phyloP scores from a whole-genome alignment of 768 basidiomycete genomes.

The Galerina marginata region DNA sequence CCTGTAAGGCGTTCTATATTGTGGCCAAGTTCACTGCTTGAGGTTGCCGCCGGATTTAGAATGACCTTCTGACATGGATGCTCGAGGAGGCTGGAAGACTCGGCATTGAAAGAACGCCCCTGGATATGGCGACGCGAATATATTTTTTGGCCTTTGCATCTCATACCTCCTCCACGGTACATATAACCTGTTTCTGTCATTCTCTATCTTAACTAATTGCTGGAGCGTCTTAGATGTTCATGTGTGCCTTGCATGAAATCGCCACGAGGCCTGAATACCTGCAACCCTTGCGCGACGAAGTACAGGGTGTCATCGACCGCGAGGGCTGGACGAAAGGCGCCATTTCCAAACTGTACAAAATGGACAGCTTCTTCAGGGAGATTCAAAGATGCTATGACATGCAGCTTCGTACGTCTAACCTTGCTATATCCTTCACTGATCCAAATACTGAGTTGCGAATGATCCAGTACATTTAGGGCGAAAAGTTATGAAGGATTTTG shows the following conservation, averaged over 20 bases:
- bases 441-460: not conserved
- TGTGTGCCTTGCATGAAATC: slow-evolving; percentile 41
- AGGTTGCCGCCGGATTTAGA: slow-evolving; percentile 29
- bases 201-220: slow-evolving; percentile 19
- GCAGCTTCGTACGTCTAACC: slow-evolving; percentile 24
- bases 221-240: slow-evolving; percentile 29
- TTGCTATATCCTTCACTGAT: not conserved
- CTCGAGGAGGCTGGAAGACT: slow-evolving; percentile 34
- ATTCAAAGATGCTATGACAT: slow-evolving; percentile 39
- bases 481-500: slow-evolving; percentile 32
- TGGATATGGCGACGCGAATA: slow-evolving; percentile 33
- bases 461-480: slow-evolving; percentile 32
- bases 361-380: slow-evolving; percentile 58
- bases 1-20: slow-evolving; percentile 25
- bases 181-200: slow-evolving; percentile 44
- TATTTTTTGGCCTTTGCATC: slow-evolving; percentile 44
- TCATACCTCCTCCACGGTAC: slow-evolving; percentile 43
- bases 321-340: slow-evolving; percentile 40
- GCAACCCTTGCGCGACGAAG: slow-evolving; percentile 43
- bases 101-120: slow-evolving; percentile 28
- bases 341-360: slow-evolving; percentile 41
- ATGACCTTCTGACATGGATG: slow-evolving; percentile 46
- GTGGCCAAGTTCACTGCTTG: not conserved
- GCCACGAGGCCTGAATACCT: slow-evolving; percentile 35
- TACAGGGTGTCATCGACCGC: slow-evolving; percentile 31